Conservation (phyloP, 106 monocot genomes). For the Dioscorea alata region DNA sequence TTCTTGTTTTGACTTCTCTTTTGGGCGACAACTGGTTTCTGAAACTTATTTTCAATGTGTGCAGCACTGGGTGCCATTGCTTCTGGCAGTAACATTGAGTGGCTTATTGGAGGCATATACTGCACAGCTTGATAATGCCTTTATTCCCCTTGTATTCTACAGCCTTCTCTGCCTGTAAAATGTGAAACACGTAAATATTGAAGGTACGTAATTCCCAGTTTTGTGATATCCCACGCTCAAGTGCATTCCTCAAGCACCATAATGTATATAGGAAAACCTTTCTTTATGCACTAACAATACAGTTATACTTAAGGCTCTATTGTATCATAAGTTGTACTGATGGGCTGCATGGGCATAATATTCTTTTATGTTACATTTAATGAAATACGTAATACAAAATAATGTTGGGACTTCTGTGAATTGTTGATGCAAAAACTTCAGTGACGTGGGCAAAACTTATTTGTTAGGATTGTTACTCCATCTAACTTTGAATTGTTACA, state of each 20-base stretch:
- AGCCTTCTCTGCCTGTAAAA: slow-evolving; percentile 86
- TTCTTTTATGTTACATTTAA: no score
- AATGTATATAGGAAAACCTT: neutral
- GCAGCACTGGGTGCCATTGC: slow-evolving; percentile 90
- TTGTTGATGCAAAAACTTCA: no score
- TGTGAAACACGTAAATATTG: neutral
- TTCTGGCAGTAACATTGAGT: slow-evolving; percentile 65
- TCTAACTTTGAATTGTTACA: no score
- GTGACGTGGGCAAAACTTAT: no score
- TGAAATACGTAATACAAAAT: no score
- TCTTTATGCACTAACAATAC: no score
- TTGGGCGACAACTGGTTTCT: neutral
- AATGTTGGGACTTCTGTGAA: no score
- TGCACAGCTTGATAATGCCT: slow-evolving; percentile 93
- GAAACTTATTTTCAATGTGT: slow-evolving; percentile 4
- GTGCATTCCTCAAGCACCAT: neutral
- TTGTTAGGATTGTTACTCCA: no score
- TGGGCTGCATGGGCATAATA: no score
- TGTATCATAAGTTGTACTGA: no score
- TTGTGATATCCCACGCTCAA: neutral
- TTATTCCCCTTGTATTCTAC: slow-evolving; percentile 94
- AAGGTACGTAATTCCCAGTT: neutral
- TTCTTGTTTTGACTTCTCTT: neutral
- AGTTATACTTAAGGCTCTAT: no score
- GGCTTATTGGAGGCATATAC: slow-evolving; percentile 96